These are phyloP conservation scores for Globisporangium iwayamae DNA, from an alignment of 352 stramenopile genomes.

Conservation along the genomic window DNA sequence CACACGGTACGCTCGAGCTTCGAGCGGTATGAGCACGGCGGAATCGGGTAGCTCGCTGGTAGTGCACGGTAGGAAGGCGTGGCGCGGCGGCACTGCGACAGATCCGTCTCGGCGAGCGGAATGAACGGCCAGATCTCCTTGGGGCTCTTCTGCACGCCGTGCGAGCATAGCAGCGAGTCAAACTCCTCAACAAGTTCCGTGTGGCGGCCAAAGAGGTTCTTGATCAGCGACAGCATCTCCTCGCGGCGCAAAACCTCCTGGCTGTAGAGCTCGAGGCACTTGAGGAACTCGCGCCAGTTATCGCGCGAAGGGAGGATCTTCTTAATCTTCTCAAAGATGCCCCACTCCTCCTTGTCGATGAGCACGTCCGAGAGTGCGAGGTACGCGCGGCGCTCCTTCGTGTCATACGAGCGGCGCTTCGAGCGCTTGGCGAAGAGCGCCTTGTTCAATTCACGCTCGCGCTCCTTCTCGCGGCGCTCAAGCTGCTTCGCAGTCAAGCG, in stretches of 20 bases:
- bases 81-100: slow-evolving; percentile 86
- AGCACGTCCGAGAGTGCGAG: slow-evolving; percentile 73
- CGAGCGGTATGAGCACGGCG: slow-evolving; percentile 94
- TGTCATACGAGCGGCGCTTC: slow-evolving; percentile 67
- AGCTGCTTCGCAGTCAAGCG: slow-evolving; percentile 48
- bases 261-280: slow-evolving; percentile 97
- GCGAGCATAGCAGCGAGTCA: slow-evolving; percentile 62
- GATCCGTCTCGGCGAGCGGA: slow-evolving; percentile 87
- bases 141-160: slow-evolving; percentile 74
- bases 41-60: slow-evolving; percentile 96
- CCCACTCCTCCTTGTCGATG: slow-evolving; percentile 84
- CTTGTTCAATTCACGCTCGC: slow-evolving; percentile 74
- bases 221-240: slow-evolving; percentile 85
- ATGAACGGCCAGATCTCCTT: slow-evolving; percentile 92
- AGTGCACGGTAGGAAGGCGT: slow-evolving; percentile 98
- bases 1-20: slow-evolving; percentile 90
- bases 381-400: slow-evolving; percentile 70
- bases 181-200: slow-evolving; percentile 84
- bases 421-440: slow-evolving; percentile 69
- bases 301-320: slow-evolving; percentile 90
- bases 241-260: slow-evolving; percentile 94
- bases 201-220: slow-evolving; percentile 86
- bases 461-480: slow-evolving; percentile 75
- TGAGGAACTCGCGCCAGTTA: slow-evolving; percentile 97
- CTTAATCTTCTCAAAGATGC: slow-evolving; percentile 95